Evolutionary conservation across 2,329 filamentous ascomycete species (phyloP).

Genomic region (Trichoderma sp.): DNA sequence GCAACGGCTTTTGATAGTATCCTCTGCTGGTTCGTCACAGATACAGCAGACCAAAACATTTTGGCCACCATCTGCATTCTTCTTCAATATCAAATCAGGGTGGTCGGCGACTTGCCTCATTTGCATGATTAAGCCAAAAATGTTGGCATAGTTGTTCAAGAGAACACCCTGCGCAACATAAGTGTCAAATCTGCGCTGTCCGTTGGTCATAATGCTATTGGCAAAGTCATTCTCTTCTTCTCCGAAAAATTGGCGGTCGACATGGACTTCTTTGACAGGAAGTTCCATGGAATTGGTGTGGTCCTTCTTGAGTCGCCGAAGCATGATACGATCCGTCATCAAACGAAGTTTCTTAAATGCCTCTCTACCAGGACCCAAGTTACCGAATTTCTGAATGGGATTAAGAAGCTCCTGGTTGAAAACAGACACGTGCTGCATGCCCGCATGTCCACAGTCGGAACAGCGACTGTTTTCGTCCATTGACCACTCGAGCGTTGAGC

Average conservation of each 20-base stretch:
- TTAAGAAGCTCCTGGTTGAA: conserved; percentile 96
- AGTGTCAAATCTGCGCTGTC: conserved; percentile 86
- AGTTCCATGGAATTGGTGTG: conserved; percentile 95
- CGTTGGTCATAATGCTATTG: conserved; percentile 91
- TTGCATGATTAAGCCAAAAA: conserved; percentile 98
- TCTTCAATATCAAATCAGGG: conserved; percentile 90
- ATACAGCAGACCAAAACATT: conserved; percentile 92
- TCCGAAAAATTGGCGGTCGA: conserved; percentile 95
- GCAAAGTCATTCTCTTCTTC: conserved; percentile 97
- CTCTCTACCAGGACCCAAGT: conserved; percentile 59
- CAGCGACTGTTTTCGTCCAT: conserved; percentile 73
- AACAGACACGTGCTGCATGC: conserved; percentile 54
- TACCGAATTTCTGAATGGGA: conserved; percentile 68
- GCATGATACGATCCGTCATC: conserved; percentile 92
- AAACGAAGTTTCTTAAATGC: conserved; percentile 83
- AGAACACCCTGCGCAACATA: conserved; percentile 94
- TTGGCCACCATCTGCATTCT: conserved; percentile 80
- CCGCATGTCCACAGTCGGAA: conserved; percentile 56
- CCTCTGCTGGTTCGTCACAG: conserved; percentile 94
- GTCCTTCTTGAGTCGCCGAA: conserved; percentile 91
- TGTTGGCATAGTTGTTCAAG: conserved; percentile 97
- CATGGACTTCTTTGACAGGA: conserved; percentile 88
- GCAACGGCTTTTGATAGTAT: conserved; percentile 88
- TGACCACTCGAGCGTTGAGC: conserved; percentile 80
- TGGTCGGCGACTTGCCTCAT: conserved; percentile 99